Evolutionary conservation across 177 flowering plant species (phyloP), one percentile per base, ranked within the genome.

Genomic region (Tripterygium wilfordii): DNA sequence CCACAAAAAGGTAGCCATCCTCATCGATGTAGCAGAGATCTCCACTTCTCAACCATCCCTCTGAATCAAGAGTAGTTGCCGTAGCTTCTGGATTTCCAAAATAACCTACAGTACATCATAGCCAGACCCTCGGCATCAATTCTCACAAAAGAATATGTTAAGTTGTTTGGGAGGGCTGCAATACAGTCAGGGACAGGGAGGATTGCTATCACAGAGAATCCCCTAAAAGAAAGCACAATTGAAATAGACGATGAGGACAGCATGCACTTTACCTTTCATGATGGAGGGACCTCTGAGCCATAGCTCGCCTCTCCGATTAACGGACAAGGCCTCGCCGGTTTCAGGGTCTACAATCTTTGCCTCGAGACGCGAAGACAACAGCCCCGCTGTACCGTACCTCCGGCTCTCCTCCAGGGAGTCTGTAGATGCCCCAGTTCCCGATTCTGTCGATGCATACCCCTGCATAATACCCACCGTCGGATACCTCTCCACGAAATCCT

Each of bases 371-470:
- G 54, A 21, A 0, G 38, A 8, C 14, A 78, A 61, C 43, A 47
- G 45, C 1, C 85, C 85, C 0, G 39, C 43, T 6, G 78, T 42
- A 0, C 78, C 77, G 54, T 88, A 91, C 61, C 80, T 53, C 36
- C 79, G 59, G 54, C 96, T 91, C 81, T 91, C 98, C 67, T 87
- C 96, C 61, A 75, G 16, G 43, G 77, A 21, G 32, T 91, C 95
- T 24, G 96, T 83, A 2, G 96, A 91, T 27, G 96, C 80, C 1
- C 98, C 98, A 2, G 79, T 59, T 13, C 79, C 92, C 12, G 96
- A 69, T 58, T 91, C 96, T 10, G 98, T 91, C 69, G 88, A 56
- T 5, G 88, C 98, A 52, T 91, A 91, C 56, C 98, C 98, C 56
- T 91, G 98, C 19, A 74, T 54, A 39, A 91, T 77, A 53, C 12